A percentile compares a stretch with the other conserved stretches of the same genome.
These are phyloP conservation scores for Fusarium nanum DNA, from an alignment of 2,329 filamentous ascomycete genomes.

Conservation along the genomic window DNA sequence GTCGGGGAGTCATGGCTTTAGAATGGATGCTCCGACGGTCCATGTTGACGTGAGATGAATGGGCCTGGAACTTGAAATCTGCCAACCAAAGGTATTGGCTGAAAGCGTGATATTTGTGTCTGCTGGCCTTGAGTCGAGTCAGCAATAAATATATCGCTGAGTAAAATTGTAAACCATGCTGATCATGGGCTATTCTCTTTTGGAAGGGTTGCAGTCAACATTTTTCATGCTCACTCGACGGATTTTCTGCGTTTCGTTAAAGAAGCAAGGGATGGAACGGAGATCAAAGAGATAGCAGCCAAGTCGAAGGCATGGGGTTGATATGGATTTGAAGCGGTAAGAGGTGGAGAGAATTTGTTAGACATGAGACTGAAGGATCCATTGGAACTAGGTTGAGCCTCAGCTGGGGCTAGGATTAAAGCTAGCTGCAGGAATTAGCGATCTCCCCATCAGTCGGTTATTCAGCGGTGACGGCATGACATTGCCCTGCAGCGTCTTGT, in stretches of 20 bases:
- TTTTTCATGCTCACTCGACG: background rate
- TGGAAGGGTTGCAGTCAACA: background rate
- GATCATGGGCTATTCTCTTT: slow-evolving; percentile 7
- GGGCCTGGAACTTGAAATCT: background rate
- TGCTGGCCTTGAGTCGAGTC: background rate
- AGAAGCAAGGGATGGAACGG: slow-evolving; percentile 2
- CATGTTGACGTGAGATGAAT: background rate
- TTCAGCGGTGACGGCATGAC: slow-evolving; percentile 21
- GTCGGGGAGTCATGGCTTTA: background rate
- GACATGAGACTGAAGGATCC: background rate
- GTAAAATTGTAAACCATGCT: background rate
- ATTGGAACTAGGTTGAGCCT: slow-evolving; percentile 15
- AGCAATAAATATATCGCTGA: background rate
- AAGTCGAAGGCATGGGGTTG: background rate
- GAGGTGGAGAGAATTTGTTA: slow-evolving; percentile 1
- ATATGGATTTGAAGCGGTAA: slow-evolving; percentile 3
- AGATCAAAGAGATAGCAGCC: background rate
- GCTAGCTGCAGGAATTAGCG: slow-evolving; percentile 23
- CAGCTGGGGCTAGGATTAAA: slow-evolving; percentile 14
- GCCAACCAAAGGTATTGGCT: background rate
- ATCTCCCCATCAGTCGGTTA: slow-evolving; percentile 19
- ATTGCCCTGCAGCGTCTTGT: slow-evolving; percentile 13
- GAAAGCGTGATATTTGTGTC: background rate
- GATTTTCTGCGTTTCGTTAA: slow-evolving; percentile 16
- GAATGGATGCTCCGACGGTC: background rate